Percentiles rank a stretch among this genome's conserved stretches.
These are phyloP conservation scores for Omphalotus guepiniiformis DNA, from an alignment of 768 basidiomycete species.

Conservation along the genomic window DNA sequence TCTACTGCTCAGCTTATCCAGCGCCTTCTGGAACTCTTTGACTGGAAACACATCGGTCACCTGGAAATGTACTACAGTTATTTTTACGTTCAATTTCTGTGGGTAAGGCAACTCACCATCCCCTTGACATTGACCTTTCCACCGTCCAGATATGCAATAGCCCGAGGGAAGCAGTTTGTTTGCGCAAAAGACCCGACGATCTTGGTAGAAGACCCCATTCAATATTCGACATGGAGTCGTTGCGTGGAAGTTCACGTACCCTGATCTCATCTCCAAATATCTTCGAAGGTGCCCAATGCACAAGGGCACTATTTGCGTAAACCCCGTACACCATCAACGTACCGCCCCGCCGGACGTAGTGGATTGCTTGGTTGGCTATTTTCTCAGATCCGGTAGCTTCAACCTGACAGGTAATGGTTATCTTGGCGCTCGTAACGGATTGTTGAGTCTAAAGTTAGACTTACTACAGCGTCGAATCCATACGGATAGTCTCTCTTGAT, in stretches of 20 bases:
- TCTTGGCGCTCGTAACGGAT: background rate
- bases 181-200: slow-evolving; percentile 72
- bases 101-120: slow-evolving; percentile 42
- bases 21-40: slow-evolving; percentile 57
- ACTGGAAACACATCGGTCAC: slow-evolving; percentile 55
- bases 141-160: slow-evolving; percentile 62
- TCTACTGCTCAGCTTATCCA: slow-evolving; percentile 62
- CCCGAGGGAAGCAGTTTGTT: slow-evolving; percentile 65
- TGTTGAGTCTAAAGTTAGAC: background rate
- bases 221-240: background rate
- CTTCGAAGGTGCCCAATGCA: slow-evolving; percentile 64
- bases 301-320: slow-evolving; percentile 65
- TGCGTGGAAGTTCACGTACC: slow-evolving; percentile 22
- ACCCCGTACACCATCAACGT: slow-evolving; percentile 75
- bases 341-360: slow-evolving; percentile 70
- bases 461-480: slow-evolving; percentile 81
- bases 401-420: slow-evolving; percentile 24
- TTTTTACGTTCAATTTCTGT: no score
- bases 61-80: slow-evolving; percentile 18
- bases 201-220: slow-evolving; percentile 27
- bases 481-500: slow-evolving; percentile 79
- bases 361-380: slow-evolving; percentile 66
- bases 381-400: slow-evolving; percentile 75
- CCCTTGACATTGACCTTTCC: slow-evolving; percentile 58
- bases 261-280: slow-evolving; percentile 68